Evolutionary conservation across 305 asterid species (phyloP).

Genomic region (Fraxinus velutina): DNA sequence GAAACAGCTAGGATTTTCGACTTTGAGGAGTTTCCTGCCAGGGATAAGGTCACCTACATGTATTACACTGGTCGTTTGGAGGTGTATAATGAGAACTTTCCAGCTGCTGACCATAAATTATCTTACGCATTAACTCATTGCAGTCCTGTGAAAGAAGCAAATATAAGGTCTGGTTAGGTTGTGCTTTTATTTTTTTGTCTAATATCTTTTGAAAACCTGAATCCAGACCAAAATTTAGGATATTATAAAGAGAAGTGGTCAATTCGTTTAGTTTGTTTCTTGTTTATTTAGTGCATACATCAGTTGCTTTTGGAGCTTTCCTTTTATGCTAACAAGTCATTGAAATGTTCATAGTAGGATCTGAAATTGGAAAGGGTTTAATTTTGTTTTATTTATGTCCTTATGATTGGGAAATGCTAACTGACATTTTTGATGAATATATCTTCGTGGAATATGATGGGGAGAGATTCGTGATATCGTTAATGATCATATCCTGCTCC

Average conservation of each 20-base stretch:
- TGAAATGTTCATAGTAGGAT: neutral
- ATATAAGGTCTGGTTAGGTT: constrained; percentile 56
- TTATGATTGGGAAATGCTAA: neutral
- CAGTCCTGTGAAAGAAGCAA: constrained; percentile 56
- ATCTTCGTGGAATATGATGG: neutral
- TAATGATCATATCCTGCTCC: neutral
- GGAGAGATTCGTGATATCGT: neutral
- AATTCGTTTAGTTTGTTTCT: constrained; percentile 8
- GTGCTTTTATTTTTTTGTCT: neutral
- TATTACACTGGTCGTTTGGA: constrained; percentile 95
- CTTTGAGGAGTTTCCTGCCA: constrained; percentile 87
- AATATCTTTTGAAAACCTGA: constrained; percentile 12
- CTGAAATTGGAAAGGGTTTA: neutral
- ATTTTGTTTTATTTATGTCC: neutral
- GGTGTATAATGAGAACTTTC: constrained; percentile 91
- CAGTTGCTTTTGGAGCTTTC: constrained; percentile 13
- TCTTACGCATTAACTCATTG: constrained; percentile 85
- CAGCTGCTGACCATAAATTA: constrained; percentile 82
- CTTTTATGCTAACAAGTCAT: neutral
- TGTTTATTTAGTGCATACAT: neutral
- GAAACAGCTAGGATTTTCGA: constrained; percentile 89
- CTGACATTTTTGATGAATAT: neutral
- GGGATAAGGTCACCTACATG: constrained; percentile 97
- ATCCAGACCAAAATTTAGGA: neutral
- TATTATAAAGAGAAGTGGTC: neutral